A percentile compares a stretch with the other conserved stretches of the same genome.
Conservation (phyloP, 257 asterid genomes). For the Gentiana macrophylla region DNA sequence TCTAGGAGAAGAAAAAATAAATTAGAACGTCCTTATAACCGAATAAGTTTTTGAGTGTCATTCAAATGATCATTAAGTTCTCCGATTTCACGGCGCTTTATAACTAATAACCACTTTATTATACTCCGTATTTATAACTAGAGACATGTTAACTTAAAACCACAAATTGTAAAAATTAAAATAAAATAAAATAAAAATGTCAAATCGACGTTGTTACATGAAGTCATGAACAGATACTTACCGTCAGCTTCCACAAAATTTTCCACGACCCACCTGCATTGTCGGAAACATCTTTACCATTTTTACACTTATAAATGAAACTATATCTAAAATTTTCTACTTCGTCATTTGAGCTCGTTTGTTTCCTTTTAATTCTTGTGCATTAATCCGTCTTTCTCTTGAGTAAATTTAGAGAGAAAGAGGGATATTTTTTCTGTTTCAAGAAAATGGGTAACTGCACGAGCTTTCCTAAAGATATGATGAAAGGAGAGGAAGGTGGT, state of each 20-base stretch:
- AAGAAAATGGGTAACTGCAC: slow-evolving; percentile 11
- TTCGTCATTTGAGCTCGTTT: not conserved
- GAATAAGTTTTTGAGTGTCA: no score
- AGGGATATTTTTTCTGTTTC: not conserved
- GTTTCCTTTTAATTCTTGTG: not conserved
- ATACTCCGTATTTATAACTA: no score
- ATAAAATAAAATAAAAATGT: no score
- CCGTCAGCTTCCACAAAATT: not conserved
- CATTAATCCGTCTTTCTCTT: slow-evolving; percentile 9
- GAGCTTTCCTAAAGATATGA: slow-evolving; percentile 6
- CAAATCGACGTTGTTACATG: no score
- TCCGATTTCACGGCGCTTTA: no score
- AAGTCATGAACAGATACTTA: no score
- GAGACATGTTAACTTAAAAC: no score
- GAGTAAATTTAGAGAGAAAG: slow-evolving; percentile 8
- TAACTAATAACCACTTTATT: no score
- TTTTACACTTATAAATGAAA: not conserved
- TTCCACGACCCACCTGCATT: not conserved
- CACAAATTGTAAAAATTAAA: no score
- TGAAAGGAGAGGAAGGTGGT: not conserved
- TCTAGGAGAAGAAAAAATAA: no score
- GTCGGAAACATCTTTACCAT: not conserved
- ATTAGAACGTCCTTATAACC: no score
- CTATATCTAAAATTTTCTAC: not conserved
- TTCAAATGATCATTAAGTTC: no score